Conservation (phyloP, 768 basidiomycete species). For the Lyophyllum shimeji region DNA sequence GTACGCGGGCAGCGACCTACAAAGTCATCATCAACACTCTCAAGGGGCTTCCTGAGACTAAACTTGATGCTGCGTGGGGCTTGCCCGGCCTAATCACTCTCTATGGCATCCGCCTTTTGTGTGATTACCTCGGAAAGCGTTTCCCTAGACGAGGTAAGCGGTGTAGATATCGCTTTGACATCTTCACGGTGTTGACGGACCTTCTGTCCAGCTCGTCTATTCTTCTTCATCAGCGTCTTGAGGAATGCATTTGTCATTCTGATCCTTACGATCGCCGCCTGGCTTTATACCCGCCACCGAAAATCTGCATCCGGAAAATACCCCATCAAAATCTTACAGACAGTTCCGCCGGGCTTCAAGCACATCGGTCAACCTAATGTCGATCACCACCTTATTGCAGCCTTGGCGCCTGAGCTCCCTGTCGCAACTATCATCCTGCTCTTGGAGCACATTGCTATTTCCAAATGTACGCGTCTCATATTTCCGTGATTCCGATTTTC, state of each 20-base stretch:
- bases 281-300: slow-evolving; percentile 75
- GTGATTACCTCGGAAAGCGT: slow-evolving; percentile 47
- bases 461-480: slow-evolving; percentile 64
- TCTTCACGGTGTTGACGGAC: background rate
- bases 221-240: slow-evolving; percentile 79
- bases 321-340: slow-evolving; percentile 81
- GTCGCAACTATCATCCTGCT: slow-evolving; percentile 88
- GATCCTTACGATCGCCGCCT: slow-evolving; percentile 83
- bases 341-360: slow-evolving; percentile 83
- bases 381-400: slow-evolving; percentile 50
- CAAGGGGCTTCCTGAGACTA: slow-evolving; percentile 71
- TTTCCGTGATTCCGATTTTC: background rate
- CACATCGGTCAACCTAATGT: slow-evolving; percentile 46
- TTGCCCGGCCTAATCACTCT: slow-evolving; percentile 69
- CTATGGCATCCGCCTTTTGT: slow-evolving; percentile 65
- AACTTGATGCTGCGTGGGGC: slow-evolving; percentile 89
- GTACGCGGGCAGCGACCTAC: slow-evolving; percentile 85
- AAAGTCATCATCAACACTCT: slow-evolving; percentile 91
- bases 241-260: slow-evolving; percentile 89
- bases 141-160: slow-evolving; percentile 62
- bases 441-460: slow-evolving; percentile 95
- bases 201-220: slow-evolving; percentile 47
- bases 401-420: slow-evolving; percentile 75
- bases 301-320: slow-evolving; percentile 59
- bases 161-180: background rate